A percentile compares a stretch with the other conserved stretches of the same genome.
These are phyloP conservation scores for Aquilaria agallochum DNA, from an alignment of 441 rosid genomes.

Conservation along the genomic window DNA sequence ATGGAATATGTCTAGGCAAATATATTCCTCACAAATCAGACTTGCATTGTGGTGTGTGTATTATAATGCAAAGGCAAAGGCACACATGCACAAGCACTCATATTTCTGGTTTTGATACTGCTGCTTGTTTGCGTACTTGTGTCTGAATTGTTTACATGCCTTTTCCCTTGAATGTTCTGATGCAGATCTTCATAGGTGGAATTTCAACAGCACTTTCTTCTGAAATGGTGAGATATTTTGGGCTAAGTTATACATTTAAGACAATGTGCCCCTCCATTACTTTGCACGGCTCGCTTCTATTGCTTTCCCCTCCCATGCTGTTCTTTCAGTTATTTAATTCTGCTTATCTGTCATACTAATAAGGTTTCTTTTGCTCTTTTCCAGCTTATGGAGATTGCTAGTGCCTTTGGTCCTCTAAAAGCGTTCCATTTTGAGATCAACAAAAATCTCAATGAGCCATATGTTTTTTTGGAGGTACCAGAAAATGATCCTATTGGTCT, in stretches of 20 bases:
- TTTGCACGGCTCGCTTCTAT: not conserved
- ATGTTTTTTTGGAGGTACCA: slow-evolving; percentile 85
- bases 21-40: no score
- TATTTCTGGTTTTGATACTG: not conserved
- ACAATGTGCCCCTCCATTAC: slow-evolving; percentile 10
- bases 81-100: no score
- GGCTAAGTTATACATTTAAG: slow-evolving; percentile 7
- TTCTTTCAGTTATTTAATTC: slow-evolving; percentile 1
- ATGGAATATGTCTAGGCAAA: no score
- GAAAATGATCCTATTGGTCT: slow-evolving; percentile 13
- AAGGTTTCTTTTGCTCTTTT: slow-evolving; percentile 20
- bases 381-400: slow-evolving; percentile 84
- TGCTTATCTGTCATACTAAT: slow-evolving; percentile 3
- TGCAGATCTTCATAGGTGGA: slow-evolving; percentile 94
- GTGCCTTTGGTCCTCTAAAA: slow-evolving; percentile 81
- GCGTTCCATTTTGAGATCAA: slow-evolving; percentile 55
- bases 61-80: no score
- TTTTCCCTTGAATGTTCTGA: slow-evolving; percentile 14
- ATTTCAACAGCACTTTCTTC: slow-evolving; percentile 67
- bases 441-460: slow-evolving; percentile 28
- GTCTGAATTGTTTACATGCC: slow-evolving; percentile 8
- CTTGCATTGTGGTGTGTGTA: no score
- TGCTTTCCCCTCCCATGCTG: slow-evolving; percentile 7
- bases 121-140: slow-evolving; percentile 5
- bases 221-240: slow-evolving; percentile 61